Base-by-base conservation (phyloP, 2,329 filamentous ascomycete genomes). In the Epichloe sibirici region DNA sequence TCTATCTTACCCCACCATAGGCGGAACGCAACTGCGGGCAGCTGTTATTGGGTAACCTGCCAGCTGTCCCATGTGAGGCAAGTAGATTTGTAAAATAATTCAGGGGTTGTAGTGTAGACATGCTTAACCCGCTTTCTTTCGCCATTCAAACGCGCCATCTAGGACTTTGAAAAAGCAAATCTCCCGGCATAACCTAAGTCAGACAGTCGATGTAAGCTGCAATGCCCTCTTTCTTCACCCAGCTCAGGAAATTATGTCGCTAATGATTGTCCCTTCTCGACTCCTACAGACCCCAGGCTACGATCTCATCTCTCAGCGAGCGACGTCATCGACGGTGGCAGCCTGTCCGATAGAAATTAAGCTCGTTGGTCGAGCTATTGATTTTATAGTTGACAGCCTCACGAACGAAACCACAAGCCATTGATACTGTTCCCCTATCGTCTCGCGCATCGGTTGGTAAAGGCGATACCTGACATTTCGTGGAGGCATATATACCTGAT, bases 301-400 rank as follows among this genome's bases (percentile, higher is more conserved):
- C 42, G 28, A 34, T 45, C 35, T 38, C 4, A 21, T 35, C 25
- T 9, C 3, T n/a, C 7, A 12, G 21, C 49, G 28, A 31, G 42
- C 49, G 49, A 51, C 49, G 42, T 51, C 42, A 51, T 51, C 34
- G 42, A 45, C 13, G 48, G 28, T 35, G 34, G 34, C 25, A 45
- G 12, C 47, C 13, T 3, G 15, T 40, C 11, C 34, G 28, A 17
- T 35, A 38, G 15, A 48, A 45, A 12, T 42, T n/a, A n/a, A 23
- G 31, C 21, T 45, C 17, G 34, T 31, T n/a, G 40, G 31, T 39
- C 34, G 5, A 35, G 31, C 17, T 37, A 13, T 17, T 21, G 28
- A 15, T 23, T 17, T 42, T 42, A 23, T 31, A 12, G 8, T 21
- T 21, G 45, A 8, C 35, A 40, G 28, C 35, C 8, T 23, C 23